Conservation (phyloP, 257 asterid species). For the Penstemon barbatus region DNA sequence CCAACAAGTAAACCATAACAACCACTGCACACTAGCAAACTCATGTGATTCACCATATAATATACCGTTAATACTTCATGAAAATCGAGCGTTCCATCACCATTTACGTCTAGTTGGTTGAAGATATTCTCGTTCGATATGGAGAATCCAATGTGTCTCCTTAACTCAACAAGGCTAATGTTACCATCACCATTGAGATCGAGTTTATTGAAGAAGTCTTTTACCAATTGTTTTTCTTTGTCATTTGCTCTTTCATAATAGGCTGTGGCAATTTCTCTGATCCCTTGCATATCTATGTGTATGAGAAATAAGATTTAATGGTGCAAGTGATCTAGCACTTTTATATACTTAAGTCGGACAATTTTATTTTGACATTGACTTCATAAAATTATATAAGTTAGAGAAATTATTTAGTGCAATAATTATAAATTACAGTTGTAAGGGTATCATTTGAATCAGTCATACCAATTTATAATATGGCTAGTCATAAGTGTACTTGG, state of each 20-base stretch:
- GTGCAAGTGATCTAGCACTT: too few species aligned
- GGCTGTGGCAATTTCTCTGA: conserved; percentile 29
- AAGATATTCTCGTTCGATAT: conserved; percentile 26
- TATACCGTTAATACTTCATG: conserved; percentile 20
- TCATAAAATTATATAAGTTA: too few species aligned
- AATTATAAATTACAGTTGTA: too few species aligned
- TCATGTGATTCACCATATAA: conserved; percentile 33
- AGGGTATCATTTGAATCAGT: too few species aligned
- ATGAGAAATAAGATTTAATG: too few species aligned
- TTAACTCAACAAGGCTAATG: conserved; percentile 28
- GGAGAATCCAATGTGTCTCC: not conserved
- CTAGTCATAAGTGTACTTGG: too few species aligned
- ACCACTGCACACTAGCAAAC: conserved; percentile 4
- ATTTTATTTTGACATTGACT: too few species aligned
- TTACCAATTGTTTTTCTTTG: conserved; percentile 4
- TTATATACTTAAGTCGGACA: too few species aligned
- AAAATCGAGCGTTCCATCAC: conserved; percentile 35
- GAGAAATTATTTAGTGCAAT: too few species aligned
- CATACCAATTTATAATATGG: too few species aligned
- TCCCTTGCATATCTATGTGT: conserved; percentile 29
- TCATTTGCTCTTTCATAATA: conserved; percentile 34
- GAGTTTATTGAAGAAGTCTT: conserved; percentile 18
- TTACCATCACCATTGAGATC: conserved; percentile 29
- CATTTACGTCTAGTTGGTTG: conserved; percentile 28
- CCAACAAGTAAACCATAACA: conserved; percentile 27